phyloP scores from a whole-genome alignment of 306 rosid species.

The Prunus padus region DNA sequence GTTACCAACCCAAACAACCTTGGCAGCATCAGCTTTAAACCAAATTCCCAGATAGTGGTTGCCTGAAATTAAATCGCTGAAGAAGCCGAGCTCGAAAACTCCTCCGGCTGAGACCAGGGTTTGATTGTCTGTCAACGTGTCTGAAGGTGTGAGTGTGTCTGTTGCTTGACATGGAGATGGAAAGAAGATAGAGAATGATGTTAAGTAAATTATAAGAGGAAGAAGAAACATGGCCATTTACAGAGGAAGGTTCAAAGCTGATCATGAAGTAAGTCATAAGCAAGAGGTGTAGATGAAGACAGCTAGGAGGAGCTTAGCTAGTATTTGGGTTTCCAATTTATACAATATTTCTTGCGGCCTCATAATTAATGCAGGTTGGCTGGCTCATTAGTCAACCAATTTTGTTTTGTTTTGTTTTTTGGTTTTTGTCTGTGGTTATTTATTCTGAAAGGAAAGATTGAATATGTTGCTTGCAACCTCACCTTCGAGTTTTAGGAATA shows the following conservation, averaged over 20 bases:
- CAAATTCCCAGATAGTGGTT: constrained; percentile 20
- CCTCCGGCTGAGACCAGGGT: constrained; percentile 14
- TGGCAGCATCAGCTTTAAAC: constrained; percentile 7
- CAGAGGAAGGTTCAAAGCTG: background rate
- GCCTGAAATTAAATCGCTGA: constrained; percentile 1
- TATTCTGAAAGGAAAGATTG: background rate
- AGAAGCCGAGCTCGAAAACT: constrained; percentile 22
- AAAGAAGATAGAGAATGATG: background rate
- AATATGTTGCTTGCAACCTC: no score
- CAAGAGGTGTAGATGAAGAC: background rate
- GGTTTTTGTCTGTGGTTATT: background rate
- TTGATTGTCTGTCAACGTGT: background rate
- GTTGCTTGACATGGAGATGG: background rate
- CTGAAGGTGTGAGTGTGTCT: constrained; percentile 1
- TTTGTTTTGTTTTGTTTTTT: no score
- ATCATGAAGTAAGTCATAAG: background rate
- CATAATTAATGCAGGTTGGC: background rate
- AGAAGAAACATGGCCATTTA: background rate
- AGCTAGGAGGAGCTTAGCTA: background rate
- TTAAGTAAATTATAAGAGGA: background rate
- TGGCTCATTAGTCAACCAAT: background rate
- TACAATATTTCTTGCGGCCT: background rate
- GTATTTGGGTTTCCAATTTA: background rate
- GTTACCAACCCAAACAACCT: constrained; percentile 20
- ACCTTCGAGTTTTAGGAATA: no score